Evolutionary conservation across 164 flowering plant species (phyloP), one percentile per base, ranked within the genome.

Genomic region (Chloranthus sessilifolius): DNA sequence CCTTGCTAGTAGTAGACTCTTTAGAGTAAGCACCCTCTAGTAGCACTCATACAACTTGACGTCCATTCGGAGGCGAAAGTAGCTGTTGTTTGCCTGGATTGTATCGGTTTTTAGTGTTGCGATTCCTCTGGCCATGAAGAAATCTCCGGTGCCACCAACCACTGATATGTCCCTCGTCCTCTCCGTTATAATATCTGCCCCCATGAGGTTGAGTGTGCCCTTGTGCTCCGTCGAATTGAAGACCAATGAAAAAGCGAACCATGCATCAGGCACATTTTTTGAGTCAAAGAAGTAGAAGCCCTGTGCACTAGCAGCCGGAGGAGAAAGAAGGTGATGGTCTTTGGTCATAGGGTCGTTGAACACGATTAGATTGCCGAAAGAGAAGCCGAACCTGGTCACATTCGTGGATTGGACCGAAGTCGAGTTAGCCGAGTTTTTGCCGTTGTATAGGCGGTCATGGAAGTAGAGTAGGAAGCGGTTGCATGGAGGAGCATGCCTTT

Each of bases 101-200:
- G 40, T 19, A 36, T 36, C 40, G 5, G 40, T 5, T 7, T n/a
- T 12, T 12, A 36, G 14, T n/a, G 10, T 36, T 4, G 40, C 40
- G 16, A 36, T 36, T 5, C 40, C 40, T 4, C 40, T n/a, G 40
- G 40, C 16, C 40, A 36, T 36, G 40, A 36, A 36, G 12, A 36
- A 36, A 36, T 36, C 40, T 36, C 40, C 40, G 12, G 40, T 36
- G 40, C 40, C 40, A 5, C 40, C 40, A 36, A 36, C 40, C 40
- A 36, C 40, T 4, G 40, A 36, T 5, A 36, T 5, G 10, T 36
- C 40, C 40, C 40, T 5, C 4, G 40, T 36, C 5, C 16, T 19
- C 5, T 19, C 16, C 40, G 16, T 36, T 19, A 36, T 36, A 4
- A 12, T n/a, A 10, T 36, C 16, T n/a, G 12, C 40, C 5, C 40